A percentile compares a stretch with the other conserved stretches of the same genome.
These are phyloP conservation scores for Pseudocercospora fijiensis DNA, from an alignment of 2,329 filamentous ascomycete species.

Conservation along the genomic window DNA sequence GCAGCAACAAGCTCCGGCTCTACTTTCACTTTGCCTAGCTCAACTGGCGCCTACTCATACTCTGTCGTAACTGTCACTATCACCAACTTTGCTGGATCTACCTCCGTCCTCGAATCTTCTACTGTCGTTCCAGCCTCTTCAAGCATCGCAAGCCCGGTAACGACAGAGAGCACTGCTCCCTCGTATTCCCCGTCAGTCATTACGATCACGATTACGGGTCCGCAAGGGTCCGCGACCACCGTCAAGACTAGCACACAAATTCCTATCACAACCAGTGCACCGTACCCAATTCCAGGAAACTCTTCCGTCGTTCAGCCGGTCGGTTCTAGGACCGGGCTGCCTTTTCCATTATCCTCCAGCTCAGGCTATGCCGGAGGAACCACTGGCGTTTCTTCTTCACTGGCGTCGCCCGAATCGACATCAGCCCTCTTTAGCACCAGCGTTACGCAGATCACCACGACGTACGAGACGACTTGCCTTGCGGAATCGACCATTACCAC, in stretches of 20 bases:
- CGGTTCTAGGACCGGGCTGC: slow-evolving; percentile 11
- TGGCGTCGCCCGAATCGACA: slow-evolving; percentile 14
- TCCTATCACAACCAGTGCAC: slow-evolving; percentile 11
- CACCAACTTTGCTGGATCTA: slow-evolving; percentile 13
- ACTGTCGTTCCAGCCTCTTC: slow-evolving; percentile 18
- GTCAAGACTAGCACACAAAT: slow-evolving; percentile 18
- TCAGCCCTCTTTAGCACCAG: slow-evolving; percentile 10
- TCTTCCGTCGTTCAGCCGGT: slow-evolving; percentile 11
- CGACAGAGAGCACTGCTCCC: slow-evolving; percentile 12
- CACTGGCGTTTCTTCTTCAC: neutral
- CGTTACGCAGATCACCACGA: slow-evolving; percentile 19
- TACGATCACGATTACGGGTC: slow-evolving; percentile 19
- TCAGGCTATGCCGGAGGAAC: slow-evolving; percentile 9
- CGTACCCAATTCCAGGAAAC: slow-evolving; percentile 17
- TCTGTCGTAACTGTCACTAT: slow-evolving; percentile 25
- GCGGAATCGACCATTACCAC: slow-evolving; percentile 20
- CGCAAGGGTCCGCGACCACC: slow-evolving; percentile 14
- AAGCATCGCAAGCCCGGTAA: neutral
- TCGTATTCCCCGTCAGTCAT: slow-evolving; percentile 19
- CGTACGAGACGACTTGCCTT: slow-evolving; percentile 22
- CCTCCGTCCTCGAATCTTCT: slow-evolving; percentile 11
- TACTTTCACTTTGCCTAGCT: slow-evolving; percentile 21
- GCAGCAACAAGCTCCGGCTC: slow-evolving; percentile 13
- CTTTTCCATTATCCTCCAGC: slow-evolving; percentile 5
- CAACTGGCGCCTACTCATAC: slow-evolving; percentile 19